These are phyloP conservation scores for Rhytidiadelphus loreus DNA, from an alignment of 225 moss, liverwort and hornwort species.

Conservation along the genomic window DNA sequence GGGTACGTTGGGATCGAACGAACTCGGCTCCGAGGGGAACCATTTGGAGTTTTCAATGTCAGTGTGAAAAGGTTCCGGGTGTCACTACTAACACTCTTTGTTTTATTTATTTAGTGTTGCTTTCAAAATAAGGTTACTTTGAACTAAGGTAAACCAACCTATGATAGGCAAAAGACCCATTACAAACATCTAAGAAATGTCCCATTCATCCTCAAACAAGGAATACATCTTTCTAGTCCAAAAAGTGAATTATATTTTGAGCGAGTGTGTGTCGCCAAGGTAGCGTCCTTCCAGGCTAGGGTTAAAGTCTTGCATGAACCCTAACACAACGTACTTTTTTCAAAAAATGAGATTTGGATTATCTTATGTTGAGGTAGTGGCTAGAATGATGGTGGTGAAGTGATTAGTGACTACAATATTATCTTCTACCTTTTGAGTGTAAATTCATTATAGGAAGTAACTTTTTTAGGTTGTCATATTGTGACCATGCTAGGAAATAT, in stretches of 20 bases:
- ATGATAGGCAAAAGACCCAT: accelerated
- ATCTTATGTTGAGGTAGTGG: not conserved
- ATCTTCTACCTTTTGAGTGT: not conserved
- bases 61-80: not conserved
- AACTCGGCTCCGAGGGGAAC: not conserved
- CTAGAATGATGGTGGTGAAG: not conserved
- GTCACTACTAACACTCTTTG: not conserved
- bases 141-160: accelerated
- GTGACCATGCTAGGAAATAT: not conserved
- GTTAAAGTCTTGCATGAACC: not conserved
- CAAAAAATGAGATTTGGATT: not conserved
- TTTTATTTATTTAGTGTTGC: not conserved
- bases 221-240: not conserved
- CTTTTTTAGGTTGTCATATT: not conserved
- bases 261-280: accelerated
- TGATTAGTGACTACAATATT: not conserved
- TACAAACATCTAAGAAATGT: accelerated
- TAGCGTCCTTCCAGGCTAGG: accelerated
- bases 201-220: accelerated
- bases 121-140: not conserved
- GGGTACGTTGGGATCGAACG: not conserved
- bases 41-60: not conserved
- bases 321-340: accelerated
- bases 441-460: accelerated
- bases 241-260: not conserved